Evolutionary conservation across 2,329 filamentous ascomycete species (phyloP).

Genomic region (Fusarium longipes): DNA sequence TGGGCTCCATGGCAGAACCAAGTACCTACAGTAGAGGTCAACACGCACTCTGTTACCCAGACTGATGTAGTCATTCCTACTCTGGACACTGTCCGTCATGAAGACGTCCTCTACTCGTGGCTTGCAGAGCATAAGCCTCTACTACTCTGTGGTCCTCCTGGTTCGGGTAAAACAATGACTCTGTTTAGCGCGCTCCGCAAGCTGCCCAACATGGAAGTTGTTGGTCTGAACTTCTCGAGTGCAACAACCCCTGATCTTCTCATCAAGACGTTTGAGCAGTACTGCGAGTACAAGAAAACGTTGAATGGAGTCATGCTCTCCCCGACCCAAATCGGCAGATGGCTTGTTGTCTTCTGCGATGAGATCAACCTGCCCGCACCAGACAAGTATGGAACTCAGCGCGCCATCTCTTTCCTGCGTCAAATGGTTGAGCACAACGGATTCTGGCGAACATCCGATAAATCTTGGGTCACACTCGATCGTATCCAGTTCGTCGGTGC

Average conservation of each 20-base stretch:
- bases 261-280: constrained; percentile 99
- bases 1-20: constrained; percentile 96
- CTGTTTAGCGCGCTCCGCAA: constrained; percentile 97
- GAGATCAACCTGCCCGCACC: constrained; percentile 99
- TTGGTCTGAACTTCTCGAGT: constrained; percentile 98
- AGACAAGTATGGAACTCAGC: constrained; percentile 96
- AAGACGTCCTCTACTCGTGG: constrained; percentile 99
- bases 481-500: constrained; percentile 99
- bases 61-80: constrained; percentile 99
- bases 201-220: constrained; percentile 97
- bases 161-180: constrained; percentile 99
- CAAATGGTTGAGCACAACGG: constrained; percentile 99
- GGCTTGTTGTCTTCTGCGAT: constrained; percentile 98
- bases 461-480: constrained; percentile 97
- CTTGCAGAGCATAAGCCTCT: constrained; percentile 98
- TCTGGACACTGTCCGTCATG: constrained; percentile 94
- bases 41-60: constrained; percentile 97
- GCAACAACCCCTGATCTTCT: constrained; percentile 97
- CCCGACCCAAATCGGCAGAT: constrained; percentile 94
- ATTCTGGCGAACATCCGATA: constrained; percentile 98
- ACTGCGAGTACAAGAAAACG: constrained; percentile 99
- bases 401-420: constrained; percentile 95
- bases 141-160: constrained; percentile 94
- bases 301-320: constrained; percentile 95
- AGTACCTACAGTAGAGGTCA: constrained; percentile 94